Evolutionary conservation across 768 basidiomycete species (phyloP), one percentile per base, ranked within the genome.

Genomic region (Suillus subaureus): DNA sequence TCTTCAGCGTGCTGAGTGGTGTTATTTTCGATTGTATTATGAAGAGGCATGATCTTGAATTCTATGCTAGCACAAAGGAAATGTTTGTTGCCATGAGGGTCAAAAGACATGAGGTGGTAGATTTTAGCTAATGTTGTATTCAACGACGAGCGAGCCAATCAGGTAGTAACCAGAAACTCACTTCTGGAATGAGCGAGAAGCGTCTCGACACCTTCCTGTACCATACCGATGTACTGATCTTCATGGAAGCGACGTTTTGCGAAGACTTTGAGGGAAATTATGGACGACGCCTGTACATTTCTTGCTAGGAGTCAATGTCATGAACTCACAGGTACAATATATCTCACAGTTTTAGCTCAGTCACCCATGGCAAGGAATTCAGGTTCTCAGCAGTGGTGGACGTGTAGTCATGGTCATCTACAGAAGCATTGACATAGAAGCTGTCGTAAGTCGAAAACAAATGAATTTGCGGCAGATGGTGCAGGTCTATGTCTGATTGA

Each of bases 181-280:
- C 58, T 42, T 28, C 26, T 23, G 23, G 18, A 28, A 40, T 63
- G 61, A 62, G 33, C 21, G 28, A 62, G 60, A 35, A 64, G 51
- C 13, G 56, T 15, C 40, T 43, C 49, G 49, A 65, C 33, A 6
- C 15, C 12, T 23, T 52, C 66, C 28, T 52, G 31, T 40, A 67
- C 26, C n/a, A 58, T 66, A 31, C 66, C 66, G 12, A 67, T 47
- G 55, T 65, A 56, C 11, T 31, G 31, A 26, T 67, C 64, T 49
- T 37, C 39, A 61, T 67, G 66, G n/a, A 52, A 8, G 18, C 6
- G 23, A 37, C 63, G 66, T 58, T 63, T 15, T 21, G 66, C 47
- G 54, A 67, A 67, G 57, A 67, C 49, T 61, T 54, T 31, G 33
- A 67, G 47, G 18, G 63, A 58, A 40, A 67, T 61, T 37, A 54